Percentiles rank a stretch among this genome's conserved stretches.
These are phyloP conservation scores for Cyathus striatus DNA, from an alignment of 768 basidiomycete genomes.

Conservation along the genomic window DNA sequence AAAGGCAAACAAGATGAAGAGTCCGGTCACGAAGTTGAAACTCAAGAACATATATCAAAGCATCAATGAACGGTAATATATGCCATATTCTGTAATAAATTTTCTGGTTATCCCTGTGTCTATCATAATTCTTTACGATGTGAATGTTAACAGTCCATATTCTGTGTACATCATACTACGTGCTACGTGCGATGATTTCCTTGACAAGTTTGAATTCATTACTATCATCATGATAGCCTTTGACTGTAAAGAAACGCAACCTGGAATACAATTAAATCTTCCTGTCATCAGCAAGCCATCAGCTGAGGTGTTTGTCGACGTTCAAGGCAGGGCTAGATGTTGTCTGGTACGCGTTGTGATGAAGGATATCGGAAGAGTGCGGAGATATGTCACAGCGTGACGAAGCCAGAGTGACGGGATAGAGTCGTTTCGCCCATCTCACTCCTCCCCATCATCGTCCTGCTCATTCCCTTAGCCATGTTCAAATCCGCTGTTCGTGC, in stretches of 20 bases:
- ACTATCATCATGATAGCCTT: neutral
- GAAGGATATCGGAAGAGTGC: constrained; percentile 20
- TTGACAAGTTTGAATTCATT: neutral
- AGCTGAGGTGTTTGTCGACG: no score
- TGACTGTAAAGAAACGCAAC: no score
- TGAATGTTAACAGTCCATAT: no score
- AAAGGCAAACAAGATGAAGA: constrained; percentile 6
- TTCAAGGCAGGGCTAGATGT: neutral
- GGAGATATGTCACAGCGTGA: constrained; percentile 20
- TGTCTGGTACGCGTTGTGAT: neutral
- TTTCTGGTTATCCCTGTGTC: no score
- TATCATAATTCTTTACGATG: no score
- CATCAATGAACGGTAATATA: neutral
- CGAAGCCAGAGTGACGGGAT: constrained; percentile 9
- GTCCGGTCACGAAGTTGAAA: neutral
- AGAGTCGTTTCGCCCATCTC: constrained; percentile 10
- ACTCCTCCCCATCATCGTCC: constrained; percentile 18
- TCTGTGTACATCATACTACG: no score
- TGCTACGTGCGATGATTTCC: neutral
- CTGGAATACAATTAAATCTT: no score
- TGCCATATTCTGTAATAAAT: no score
- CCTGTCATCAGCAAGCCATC: no score
- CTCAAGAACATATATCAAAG: neutral
- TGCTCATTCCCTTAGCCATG: constrained; percentile 22
- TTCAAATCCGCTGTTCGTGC: constrained; percentile 41